Conservation (phyloP, 176 grass and related monocot species). For the Typha latifolia region DNA sequence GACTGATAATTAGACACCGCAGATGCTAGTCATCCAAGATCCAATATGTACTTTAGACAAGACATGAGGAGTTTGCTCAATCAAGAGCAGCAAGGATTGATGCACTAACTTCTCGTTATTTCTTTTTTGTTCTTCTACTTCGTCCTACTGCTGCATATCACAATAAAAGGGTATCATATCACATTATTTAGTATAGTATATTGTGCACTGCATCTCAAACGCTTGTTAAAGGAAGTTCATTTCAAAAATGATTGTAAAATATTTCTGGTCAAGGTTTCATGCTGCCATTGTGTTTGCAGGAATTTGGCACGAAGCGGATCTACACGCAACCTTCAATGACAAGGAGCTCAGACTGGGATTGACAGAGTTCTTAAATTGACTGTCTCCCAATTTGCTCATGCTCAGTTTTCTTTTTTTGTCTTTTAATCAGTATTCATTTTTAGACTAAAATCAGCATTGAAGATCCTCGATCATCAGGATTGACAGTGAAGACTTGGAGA, state of each 20-base stretch:
- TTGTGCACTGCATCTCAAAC: too few relatives aligned
- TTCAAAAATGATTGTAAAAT: background rate
- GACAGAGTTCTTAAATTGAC: background rate
- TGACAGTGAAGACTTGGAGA: background rate
- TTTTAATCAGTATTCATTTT: background rate
- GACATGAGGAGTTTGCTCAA: too few relatives aligned
- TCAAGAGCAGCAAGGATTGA: too few relatives aligned
- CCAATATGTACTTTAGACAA: too few relatives aligned
- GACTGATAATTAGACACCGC: too few relatives aligned
- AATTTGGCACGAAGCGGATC: background rate
- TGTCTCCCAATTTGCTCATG: background rate
- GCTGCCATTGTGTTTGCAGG: background rate
- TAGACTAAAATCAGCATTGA: background rate
- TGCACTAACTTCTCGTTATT: too few relatives aligned
- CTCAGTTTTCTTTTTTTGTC: background rate
- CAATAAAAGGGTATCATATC: too few relatives aligned
- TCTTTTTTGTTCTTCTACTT: too few relatives aligned
- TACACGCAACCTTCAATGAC: slow-evolving; percentile 10
- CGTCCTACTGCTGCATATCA: too few relatives aligned
- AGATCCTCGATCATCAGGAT: slow-evolving; percentile 1
- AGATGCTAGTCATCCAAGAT: too few relatives aligned
- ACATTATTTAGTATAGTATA: too few relatives aligned
- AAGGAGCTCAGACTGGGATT: background rate
- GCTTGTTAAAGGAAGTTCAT: too few relatives aligned
- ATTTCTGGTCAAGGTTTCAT: background rate